Base-by-base conservation (phyloP, 129 eudicot genomes). In the Lonicera japonica region DNA sequence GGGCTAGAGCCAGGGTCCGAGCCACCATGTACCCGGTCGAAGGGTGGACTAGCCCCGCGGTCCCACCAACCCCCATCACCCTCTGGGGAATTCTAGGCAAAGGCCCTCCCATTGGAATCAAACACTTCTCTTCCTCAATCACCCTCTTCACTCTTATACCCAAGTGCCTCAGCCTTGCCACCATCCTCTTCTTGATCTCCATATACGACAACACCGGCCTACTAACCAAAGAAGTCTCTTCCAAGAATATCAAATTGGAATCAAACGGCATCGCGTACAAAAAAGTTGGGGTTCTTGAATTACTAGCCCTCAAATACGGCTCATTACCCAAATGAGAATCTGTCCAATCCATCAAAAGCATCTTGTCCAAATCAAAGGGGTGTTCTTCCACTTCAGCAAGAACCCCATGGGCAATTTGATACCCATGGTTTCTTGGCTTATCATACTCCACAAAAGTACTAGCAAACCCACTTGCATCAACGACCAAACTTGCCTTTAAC, bases 81-180 rank as follows among this genome's bases (percentile, higher is more conserved):
- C 60, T 62, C 61, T 88, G 96, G 0, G 96, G 94, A 57, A 79
- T 79, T 64, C 67, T 47, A 0, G 96, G 96, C 1, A 88, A 75
- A 14, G 96, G 89, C 10, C 96, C 96, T 13, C 96, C 96, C 96
- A 88, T 88, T 0, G 96, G 96, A 43, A 88, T 88, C 69, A 88
- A 14, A 68, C 96, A 88, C 60, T 88, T 88, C 63, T 88, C 96
- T 14, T 67, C 84, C 80, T 88, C 96, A 1, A 88, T 69, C 29
- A 88, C 81, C 23, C 79, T 70, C 54, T 60, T 81, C 5, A 88
- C 89, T 51, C 68, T 65, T 7, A 88, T 88, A 18, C 96, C 96
- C 63, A 88, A 67, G 23, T 88, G 86, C 63, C 96, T 74, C 58
- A 88, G 63, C 74, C 96, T 81, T 19, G 96, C 94, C 29, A 61